Evolutionary conservation across 1,139 yeast genomes (phyloP).

Genomic region (Sugiyamaella xylanicola): DNA sequence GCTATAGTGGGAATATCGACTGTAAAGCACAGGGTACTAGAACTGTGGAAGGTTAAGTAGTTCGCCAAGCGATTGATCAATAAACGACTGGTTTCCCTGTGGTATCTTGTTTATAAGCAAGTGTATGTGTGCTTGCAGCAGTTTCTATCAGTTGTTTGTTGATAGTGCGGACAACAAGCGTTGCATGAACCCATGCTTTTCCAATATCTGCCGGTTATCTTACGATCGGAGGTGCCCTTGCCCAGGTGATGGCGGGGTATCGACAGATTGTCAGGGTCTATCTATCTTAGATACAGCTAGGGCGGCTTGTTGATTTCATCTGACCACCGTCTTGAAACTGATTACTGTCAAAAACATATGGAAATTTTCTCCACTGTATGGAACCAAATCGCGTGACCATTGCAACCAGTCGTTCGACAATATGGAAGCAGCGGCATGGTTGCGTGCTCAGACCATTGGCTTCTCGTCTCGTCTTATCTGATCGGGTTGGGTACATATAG

Average conservation of each 20-base stretch:
- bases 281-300: not conserved
- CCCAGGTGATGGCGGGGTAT: constrained; percentile 1
- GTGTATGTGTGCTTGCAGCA: not conserved
- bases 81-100: not conserved
- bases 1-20: too few species aligned
- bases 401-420: not conserved
- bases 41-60: too few species aligned
- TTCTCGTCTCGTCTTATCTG: too few species aligned
- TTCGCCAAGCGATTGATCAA: not conserved
- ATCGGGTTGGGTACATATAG: not conserved
- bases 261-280: not conserved
- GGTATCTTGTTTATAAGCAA: not conserved
- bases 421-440: too few species aligned
- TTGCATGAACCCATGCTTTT: not conserved
- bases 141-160: not conserved
- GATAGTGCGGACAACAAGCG: not conserved
- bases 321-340: too few species aligned
- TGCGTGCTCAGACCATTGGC: not conserved
- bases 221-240: not conserved
- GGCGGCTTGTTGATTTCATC: too few species aligned
- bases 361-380: not conserved
- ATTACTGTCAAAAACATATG: too few species aligned
- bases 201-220: not conserved
- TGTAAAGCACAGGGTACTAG: not conserved
- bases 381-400: too few species aligned